A percentile compares a stretch with the other conserved stretches of the same genome.
Evolutionary conservation across 1,139 yeast genomes (phyloP).

Genomic region (Taphrina deformans): DNA sequence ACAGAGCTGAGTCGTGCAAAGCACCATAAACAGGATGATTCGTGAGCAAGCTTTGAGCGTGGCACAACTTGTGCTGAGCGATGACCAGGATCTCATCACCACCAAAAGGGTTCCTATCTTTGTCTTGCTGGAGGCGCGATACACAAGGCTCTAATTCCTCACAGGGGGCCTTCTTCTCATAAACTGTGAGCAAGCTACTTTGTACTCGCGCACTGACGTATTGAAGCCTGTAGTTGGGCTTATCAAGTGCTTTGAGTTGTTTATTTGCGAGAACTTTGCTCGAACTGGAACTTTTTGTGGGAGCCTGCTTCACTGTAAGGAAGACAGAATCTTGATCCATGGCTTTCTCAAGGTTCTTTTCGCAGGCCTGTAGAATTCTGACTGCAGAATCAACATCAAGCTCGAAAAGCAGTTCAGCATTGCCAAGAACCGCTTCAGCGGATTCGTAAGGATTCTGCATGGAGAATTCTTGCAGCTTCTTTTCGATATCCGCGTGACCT

Average conservation of each 20-base stretch:
- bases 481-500: neutral
- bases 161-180: neutral
- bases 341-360: neutral
- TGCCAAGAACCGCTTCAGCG: neutral
- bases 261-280: neutral
- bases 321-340: neutral
- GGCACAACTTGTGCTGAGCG: neutral
- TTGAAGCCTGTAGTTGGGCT: neutral
- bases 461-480: neutral
- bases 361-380: neutral
- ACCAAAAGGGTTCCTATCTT: neutral
- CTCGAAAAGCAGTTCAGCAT: neutral
- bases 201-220: neutral
- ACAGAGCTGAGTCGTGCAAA: slow-evolving; percentile 53
- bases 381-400: neutral
- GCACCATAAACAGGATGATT: slow-evolving; percentile 53
- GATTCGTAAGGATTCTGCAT: neutral
- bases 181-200: neutral
- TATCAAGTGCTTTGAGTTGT: neutral
- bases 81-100: neutral
- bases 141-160: neutral
- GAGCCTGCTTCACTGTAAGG: neutral
- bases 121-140: neutral
- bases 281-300: neutral
- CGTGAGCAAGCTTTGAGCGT: neutral